These are phyloP conservation scores for Helianthus tuberosus DNA, from an alignment of 129 eudicot species.

Conservation along the genomic window DNA sequence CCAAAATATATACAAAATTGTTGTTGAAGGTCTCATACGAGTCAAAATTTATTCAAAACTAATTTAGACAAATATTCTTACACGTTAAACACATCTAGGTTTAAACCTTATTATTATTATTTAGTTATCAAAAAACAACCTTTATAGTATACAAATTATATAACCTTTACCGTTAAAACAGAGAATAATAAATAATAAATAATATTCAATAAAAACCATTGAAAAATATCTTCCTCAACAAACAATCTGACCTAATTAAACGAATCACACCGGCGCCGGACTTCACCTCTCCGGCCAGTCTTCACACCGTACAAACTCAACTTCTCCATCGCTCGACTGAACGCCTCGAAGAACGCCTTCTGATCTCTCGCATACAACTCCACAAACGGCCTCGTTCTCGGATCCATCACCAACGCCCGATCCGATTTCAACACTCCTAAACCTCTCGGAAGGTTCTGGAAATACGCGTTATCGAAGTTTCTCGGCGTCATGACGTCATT, in stretches of 20 bases:
- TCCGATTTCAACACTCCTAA: conserved; percentile 73
- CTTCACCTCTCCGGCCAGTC: conserved; percentile 61
- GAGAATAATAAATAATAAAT: conserved; percentile 13
- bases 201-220: background rate
- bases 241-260: conserved; percentile 40
- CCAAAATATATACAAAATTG: no score
- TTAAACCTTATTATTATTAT: background rate
- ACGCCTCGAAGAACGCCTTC: conserved; percentile 56
- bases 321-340: conserved; percentile 74
- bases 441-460: conserved; percentile 62
- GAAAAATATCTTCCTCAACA: background rate
- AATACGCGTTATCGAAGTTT: conserved; percentile 69
- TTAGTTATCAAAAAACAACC: background rate
- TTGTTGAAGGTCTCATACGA: no score
- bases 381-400: conserved; percentile 53
- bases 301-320: conserved; percentile 67
- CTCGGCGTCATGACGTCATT: conserved; percentile 80
- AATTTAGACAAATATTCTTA: background rate
- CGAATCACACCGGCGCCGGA: conserved; percentile 86
- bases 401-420: conserved; percentile 50
- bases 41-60: background rate
- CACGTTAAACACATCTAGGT: background rate
- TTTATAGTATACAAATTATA: conserved; percentile 32
- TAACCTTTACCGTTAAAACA: conserved; percentile 3
- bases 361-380: conserved; percentile 52